Base-by-base conservation (phyloP, 768 basidiomycete genomes). In the Tulasnella sp. region DNA sequence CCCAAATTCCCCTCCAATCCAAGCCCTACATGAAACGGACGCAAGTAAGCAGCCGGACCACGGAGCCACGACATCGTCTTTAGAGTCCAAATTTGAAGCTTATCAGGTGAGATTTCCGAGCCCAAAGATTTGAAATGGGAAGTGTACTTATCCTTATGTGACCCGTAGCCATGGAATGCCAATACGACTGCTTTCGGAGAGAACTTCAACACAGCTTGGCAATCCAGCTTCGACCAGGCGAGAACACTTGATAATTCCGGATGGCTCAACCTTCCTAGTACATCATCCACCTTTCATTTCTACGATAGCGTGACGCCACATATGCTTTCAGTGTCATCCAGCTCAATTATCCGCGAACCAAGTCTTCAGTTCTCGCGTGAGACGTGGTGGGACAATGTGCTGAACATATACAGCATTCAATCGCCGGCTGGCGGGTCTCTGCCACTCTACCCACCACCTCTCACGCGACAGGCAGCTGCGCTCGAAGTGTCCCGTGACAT, bases 311-410 rank as follows among this genome's bases (percentile, higher is more conserved):
- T n/a, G 27, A n/a, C 41, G 53, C 30, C 4, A 42, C 41, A 27
- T 21, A 30, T 25, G 56, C 29, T 52, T 11, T 58, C 48, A 3
- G 25, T 41, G 46, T 25, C 56, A 9, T 55, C 30, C 21, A 41
- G 22, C 57, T 22, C 27, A 9, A 59, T 59, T 27, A 43, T 49
- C 9, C 46, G 54, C 21, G 49, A 58, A 21, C 57, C 57, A 24
- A 41, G 45, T 9, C 49, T 62, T 25, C 22, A 41, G 1, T 62
- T 62, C 56, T 41, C 54, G n/a, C 55, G 50, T 29, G 56, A 59
- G 48, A 62, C 61, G 49, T 62, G 61, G 61, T 62, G 61, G 61
- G 61, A 62, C 49, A 45, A 27, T 19, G 29, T 62, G 17, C 49
- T 62, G 1, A 46, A 42, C 9, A 21, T 62, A 1, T 62, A 62